Percentiles rank a stretch among this genome's conserved stretches.
Conservation (phyloP, 208 protist species). For the Crithidia fasciculata region DNA sequence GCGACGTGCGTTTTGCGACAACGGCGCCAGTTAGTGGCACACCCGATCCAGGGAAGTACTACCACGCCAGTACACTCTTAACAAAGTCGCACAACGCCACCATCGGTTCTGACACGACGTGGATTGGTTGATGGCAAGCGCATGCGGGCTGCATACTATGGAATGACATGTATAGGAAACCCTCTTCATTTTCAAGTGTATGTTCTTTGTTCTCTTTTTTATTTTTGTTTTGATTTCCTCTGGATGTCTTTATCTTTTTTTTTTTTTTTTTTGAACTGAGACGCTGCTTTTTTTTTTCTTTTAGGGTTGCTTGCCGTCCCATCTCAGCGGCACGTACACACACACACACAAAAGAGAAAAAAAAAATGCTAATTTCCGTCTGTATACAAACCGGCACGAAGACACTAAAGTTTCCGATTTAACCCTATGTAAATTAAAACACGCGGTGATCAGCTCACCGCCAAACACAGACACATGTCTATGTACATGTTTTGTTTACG, state of each 20-base stretch:
- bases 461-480: not conserved
- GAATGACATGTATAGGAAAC: too few species aligned
- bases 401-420: too few species aligned
- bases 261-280: too few species aligned
- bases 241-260: conserved; percentile 14
- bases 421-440: too few species aligned
- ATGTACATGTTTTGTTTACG: not conserved
- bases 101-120: conserved; percentile 65
- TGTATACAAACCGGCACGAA: too few species aligned
- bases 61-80: conserved; percentile 72
- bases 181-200: too few species aligned
- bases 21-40: conserved; percentile 17
- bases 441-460: too few species aligned
- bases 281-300: conserved; percentile 8
- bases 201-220: too few species aligned
- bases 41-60: conserved; percentile 65
- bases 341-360: too few species aligned
- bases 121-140: conserved; percentile 29
- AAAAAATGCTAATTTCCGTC: too few species aligned
- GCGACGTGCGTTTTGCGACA: conserved; percentile 65
- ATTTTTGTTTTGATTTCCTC: conserved; percentile 1
- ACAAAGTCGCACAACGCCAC: conserved; percentile 87
- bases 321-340: too few species aligned
- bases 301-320: not conserved
- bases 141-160: not conserved